A percentile compares a stretch with the other conserved stretches of the same genome.
Evolutionary conservation across 345 rosid species (phyloP).

Genomic region (Isatis tinctoria): DNA sequence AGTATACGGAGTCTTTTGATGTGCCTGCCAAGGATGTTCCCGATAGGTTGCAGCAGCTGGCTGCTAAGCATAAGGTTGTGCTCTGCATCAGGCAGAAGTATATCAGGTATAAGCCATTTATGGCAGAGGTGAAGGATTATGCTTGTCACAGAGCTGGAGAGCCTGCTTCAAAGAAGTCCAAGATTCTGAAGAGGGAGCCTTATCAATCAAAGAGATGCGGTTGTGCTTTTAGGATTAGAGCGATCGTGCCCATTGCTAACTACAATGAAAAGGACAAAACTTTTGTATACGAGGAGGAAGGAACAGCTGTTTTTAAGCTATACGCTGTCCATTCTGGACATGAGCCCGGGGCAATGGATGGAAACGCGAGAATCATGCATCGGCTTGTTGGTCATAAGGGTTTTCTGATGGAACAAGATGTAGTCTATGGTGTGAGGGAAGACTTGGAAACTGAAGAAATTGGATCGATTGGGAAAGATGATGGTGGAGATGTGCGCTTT

Average conservation of each 20-base stretch:
- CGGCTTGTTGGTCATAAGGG: constrained; percentile 90
- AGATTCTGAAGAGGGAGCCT: constrained; percentile 93
- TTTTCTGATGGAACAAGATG: constrained; percentile 70
- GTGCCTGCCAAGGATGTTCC: constrained; percentile 98
- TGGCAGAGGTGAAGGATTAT: constrained; percentile 99
- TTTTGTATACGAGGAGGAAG: constrained; percentile 95
- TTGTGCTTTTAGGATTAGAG: constrained; percentile 94
- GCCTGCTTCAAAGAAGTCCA: constrained; percentile 80
- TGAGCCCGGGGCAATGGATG: constrained; percentile 95
- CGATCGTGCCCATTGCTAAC: constrained; percentile 89
- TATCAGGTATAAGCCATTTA: constrained; percentile 92
- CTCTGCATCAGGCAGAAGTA: constrained; percentile 98
- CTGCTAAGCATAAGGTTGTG: constrained; percentile 94
- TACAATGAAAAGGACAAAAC: constrained; percentile 95
- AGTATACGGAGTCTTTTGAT: constrained; percentile 92
- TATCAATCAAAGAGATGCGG: constrained; percentile 97
- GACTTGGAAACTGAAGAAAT: constrained; percentile 67
- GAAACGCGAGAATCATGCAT: constrained; percentile 97
- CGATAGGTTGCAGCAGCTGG: constrained; percentile 76
- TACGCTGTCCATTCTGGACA: constrained; percentile 99
- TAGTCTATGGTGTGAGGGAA: constrained; percentile 79
- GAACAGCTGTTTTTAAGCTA: constrained; percentile 83
- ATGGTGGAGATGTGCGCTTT: constrained; percentile 55
- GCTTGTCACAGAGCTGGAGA: constrained; percentile 99
- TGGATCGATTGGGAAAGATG: constrained; percentile 65